Percentiles rank a stretch among this genome's conserved stretches.
Evolutionary conservation across 805 yeast genomes (phyloP).

Genomic region (Teunomyces gatunensis): DNA sequence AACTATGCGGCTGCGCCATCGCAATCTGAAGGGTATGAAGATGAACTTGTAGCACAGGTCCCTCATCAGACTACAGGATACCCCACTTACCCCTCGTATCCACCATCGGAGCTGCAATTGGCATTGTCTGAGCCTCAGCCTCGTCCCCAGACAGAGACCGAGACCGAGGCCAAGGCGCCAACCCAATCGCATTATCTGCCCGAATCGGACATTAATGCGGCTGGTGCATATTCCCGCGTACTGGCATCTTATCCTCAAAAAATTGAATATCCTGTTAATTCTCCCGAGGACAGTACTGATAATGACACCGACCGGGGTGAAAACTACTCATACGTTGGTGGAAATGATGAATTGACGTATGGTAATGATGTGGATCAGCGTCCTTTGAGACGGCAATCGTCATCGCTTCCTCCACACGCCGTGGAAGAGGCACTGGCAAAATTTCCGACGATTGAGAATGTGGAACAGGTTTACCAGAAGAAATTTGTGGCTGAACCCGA

Average conservation of each 20-base stretch:
- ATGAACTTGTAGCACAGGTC: not conserved
- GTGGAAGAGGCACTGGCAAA: constrained; percentile 12
- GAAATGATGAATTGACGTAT: not conserved
- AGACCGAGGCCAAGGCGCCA: no score
- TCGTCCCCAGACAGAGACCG: not conserved
- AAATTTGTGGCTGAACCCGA: constrained; percentile 32
- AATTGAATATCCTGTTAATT: constrained; percentile 5
- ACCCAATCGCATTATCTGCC: no score
- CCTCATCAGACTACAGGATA: constrained; percentile 8
- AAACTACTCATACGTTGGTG: constrained; percentile 1
- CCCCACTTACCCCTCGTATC: constrained; percentile 5
- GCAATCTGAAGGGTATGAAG: not conserved
- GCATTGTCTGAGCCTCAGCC: not conserved
- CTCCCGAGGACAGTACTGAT: constrained; percentile 10
- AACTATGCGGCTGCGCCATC: not conserved
- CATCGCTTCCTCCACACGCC: constrained; percentile 11
- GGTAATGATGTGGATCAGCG: not conserved
- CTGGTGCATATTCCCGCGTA: not conserved
- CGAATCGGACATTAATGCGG: no score
- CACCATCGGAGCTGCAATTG: not conserved
- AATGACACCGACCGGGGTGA: constrained; percentile 7
- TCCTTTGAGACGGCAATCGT: constrained; percentile 9
- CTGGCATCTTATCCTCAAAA: not conserved
- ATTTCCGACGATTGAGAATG: constrained; percentile 16
- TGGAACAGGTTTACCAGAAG: constrained; percentile 8